Conservation (phyloP, 2,329 filamentous ascomycete species). For the Fusarium pininemorale region DNA sequence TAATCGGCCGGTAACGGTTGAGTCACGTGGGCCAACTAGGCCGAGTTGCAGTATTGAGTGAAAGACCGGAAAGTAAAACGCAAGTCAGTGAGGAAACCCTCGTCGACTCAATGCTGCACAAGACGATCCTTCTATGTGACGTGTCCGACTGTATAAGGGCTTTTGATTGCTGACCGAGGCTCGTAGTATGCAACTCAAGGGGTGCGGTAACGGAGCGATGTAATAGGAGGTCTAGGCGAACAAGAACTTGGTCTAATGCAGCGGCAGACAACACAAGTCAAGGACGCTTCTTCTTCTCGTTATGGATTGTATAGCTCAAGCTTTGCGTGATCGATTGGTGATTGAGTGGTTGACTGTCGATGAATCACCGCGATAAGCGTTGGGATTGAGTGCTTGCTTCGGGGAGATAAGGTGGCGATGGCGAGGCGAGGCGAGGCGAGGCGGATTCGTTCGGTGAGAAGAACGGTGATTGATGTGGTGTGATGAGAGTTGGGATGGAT, state of each 20-base stretch:
- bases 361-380: conserved; percentile 39
- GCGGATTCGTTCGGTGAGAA: conserved; percentile 31
- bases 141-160: conserved; percentile 2
- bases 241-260: conserved; percentile 30
- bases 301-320: conserved; percentile 27
- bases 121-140: conserved; percentile 22
- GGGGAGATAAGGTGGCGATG: conserved; percentile 36
- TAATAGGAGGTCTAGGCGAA: conserved; percentile 29
- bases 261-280: conserved; percentile 33
- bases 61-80: conserved; percentile 10
- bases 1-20: conserved; percentile 36
- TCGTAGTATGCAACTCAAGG: conserved; percentile 15
- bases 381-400: conserved; percentile 33
- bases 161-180: conserved; percentile 24
- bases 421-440: conserved; percentile 36
- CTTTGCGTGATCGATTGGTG: conserved; percentile 28
- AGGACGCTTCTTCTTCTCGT: conserved; percentile 49
- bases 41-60: conserved; percentile 23
- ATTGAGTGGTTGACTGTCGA: conserved; percentile 6
- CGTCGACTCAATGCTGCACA: conserved; percentile 40
- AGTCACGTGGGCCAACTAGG: conserved; percentile 36
- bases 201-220: conserved; percentile 15
- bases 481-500: conserved; percentile 11
- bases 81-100: conserved; percentile 34
- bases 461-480: conserved; percentile 24